Evolutionary conservation across 352 stramenopile genomes (phyloP), one percentile per base, ranked within the genome.

Genomic region (Pythium diclinum): DNA sequence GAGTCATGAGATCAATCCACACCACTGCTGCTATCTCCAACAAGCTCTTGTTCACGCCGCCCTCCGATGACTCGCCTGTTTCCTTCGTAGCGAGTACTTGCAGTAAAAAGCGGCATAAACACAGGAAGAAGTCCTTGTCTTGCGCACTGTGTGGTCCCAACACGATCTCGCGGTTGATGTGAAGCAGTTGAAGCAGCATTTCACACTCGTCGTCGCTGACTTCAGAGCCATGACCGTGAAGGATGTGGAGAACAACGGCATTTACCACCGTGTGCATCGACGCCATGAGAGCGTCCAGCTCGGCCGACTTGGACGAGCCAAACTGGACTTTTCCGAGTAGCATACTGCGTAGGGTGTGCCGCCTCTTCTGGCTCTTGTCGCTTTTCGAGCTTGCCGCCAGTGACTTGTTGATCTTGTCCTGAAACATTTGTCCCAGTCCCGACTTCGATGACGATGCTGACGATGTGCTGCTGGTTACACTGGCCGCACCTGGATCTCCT

Each of bases 1-100:
- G 82, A 30, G 76, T 61, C 64, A 90, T 80, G 21, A 92, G 55
- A 65, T 92, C 83, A 30, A 87, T 81, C 83, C 81, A 92, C 9
- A 92, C 46, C 13, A 83, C 74, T 1, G 70, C 68, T 19, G 83
- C 76, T 9, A 74, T 69, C 56, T 90, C 72, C 64, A 86, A 81
- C 30, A 92, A 67, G 3, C 42, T 21, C 8, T 14, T 54, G n/a
- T 65, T 72, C 81, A 10, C 69, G 46, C 25, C 25, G 4, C 23
- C 81, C 70, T 25, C 46, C 53, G 28, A 11, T 32, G 16, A 51
- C 19, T 33, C 23, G 10, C 19, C 36, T 17, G 9, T 61, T 28
- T 13, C 36, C 21, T 30, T 53, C 19, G 59, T 36, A 7, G 59
- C 25, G 13, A 92, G 19, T 3, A 89, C 58, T 33, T 90, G 83